These are phyloP conservation scores for Stagonosporopsis vannaccii DNA, from an alignment of 2,329 filamentous ascomycete genomes.

Conservation along the genomic window DNA sequence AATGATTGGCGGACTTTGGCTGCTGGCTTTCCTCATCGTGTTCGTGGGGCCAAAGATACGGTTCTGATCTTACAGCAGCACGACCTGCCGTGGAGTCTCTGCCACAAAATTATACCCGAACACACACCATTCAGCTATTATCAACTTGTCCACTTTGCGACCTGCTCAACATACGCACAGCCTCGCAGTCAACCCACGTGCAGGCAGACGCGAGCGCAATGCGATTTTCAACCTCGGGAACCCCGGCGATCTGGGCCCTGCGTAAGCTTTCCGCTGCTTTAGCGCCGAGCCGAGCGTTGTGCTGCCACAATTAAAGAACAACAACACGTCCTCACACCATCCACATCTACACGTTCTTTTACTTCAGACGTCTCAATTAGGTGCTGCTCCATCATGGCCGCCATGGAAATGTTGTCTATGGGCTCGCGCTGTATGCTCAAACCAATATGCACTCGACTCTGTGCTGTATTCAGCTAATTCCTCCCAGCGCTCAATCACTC, in stretches of 20 bases:
- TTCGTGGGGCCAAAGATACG: conserved; percentile 88
- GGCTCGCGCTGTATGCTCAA: conserved; percentile 45
- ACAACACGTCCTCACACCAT: conserved; percentile 20
- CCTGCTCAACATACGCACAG: neutral
- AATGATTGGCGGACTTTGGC: conserved; percentile 82
- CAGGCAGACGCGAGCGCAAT: conserved; percentile 1
- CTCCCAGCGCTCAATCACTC: conserved; percentile 45
- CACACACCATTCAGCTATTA: conserved; percentile 2
- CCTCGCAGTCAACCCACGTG: conserved; percentile 5
- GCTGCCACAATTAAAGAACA: conserved; percentile 22
- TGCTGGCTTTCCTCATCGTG: conserved; percentile 79
- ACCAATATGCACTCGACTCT: neutral
- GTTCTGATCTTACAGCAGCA: conserved; percentile 62
- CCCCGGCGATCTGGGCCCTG: conserved; percentile 22
- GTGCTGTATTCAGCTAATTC: conserved; percentile 18
- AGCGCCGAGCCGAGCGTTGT: conserved; percentile 13
- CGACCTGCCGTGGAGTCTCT: neutral
- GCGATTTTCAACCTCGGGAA: neutral
- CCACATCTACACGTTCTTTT: neutral
- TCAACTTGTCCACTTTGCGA: conserved; percentile 4
- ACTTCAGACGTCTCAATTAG: conserved; percentile 5
- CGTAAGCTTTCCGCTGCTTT: conserved; percentile 17
- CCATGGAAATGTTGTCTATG: conserved; percentile 46
- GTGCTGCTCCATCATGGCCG: conserved; percentile 32
- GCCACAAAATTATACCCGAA: conserved; percentile 13